These are phyloP conservation scores for Neospermospora avenae DNA, from an alignment of 2,329 filamentous ascomycete species.

Conservation along the genomic window DNA sequence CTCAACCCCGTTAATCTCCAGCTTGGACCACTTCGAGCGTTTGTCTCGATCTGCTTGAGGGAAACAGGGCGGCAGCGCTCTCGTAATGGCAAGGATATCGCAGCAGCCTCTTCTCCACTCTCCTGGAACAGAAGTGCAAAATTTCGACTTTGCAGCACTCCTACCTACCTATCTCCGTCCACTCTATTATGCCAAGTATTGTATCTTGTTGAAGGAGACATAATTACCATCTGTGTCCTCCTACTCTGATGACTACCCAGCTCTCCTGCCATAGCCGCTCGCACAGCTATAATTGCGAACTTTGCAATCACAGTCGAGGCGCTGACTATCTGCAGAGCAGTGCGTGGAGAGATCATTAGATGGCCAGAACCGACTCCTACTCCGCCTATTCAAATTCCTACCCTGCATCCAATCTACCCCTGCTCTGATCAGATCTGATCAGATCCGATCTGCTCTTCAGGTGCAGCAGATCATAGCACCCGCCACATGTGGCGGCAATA, in stretches of 20 bases:
- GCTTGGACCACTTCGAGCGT: not conserved
- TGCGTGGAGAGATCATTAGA: not conserved
- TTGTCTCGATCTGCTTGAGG: not conserved
- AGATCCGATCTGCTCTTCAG: not conserved
- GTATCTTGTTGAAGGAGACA: not conserved
- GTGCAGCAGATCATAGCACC: not conserved
- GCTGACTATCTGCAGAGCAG: not conserved
- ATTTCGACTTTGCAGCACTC: not conserved
- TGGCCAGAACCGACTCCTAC: not conserved
- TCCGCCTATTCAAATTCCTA: not conserved
- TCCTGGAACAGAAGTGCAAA: not conserved
- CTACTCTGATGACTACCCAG: too few relatives aligned
- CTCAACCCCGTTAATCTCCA: not conserved
- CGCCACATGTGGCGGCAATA: not conserved
- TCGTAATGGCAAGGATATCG: not conserved
- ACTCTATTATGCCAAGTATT: too few relatives aligned
- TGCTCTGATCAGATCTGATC: conserved; percentile 1
- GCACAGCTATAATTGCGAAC: not conserved
- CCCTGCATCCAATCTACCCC: not conserved
- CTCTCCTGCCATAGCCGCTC: too few relatives aligned
- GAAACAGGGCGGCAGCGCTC: not conserved
- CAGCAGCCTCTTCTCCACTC: not conserved
- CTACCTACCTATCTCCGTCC: too few relatives aligned
- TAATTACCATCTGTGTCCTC: not conserved
- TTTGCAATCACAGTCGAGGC: not conserved